Evolutionary conservation across 306 rosid genomes (phyloP), one percentile per base, ranked within the genome.

Genomic region (Malus fusca): DNA sequence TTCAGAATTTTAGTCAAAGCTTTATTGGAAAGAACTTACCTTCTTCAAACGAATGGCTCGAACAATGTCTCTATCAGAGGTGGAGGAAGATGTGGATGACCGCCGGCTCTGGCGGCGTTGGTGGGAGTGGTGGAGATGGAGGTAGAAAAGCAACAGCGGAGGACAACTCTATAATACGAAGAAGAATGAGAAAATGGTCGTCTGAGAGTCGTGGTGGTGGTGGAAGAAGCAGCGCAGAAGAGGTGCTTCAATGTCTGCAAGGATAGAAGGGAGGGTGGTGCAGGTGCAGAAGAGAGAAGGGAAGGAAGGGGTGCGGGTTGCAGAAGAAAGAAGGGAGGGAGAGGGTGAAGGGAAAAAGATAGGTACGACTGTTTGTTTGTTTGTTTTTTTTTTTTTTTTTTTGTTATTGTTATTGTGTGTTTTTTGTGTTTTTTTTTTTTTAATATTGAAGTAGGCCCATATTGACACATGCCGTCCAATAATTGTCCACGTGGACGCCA

Each of bases 41-140:
- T 95, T 95, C 76, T 87, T 88, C 76, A 92, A 76, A 73, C 99
- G 96, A 75, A 95, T 90, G 84, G 97, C 92, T 69, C 97, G 92
- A 77, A 95, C 53, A 28, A 93, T 89, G 8, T 95, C 98, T 71
- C 75, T 83, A 28, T 91, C 96, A 12, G 97, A 92, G 46, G 97
- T 89, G 11, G 96, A 88, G 11, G 80, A 69, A 6, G 85, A 75
- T 40, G 88, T 53, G 3, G 96, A 81, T 25, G 80, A 73, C 15
- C 91, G 92, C 21, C 99, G 96, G 75, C 60, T 83, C 17, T 91
- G 90, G 19, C 85, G 15, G 79, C 69, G 67, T 64, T 82, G 52
- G 84, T 77, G 17, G 87, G 28, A 26, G 66, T 40, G 52, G 79
- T 46, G 23, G 85, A 2, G 10, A 88, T 15, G 18, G 89, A 5